Conservation (phyloP, 2,329 filamentous ascomycete species). For the Chaetomium olivaceum region DNA sequence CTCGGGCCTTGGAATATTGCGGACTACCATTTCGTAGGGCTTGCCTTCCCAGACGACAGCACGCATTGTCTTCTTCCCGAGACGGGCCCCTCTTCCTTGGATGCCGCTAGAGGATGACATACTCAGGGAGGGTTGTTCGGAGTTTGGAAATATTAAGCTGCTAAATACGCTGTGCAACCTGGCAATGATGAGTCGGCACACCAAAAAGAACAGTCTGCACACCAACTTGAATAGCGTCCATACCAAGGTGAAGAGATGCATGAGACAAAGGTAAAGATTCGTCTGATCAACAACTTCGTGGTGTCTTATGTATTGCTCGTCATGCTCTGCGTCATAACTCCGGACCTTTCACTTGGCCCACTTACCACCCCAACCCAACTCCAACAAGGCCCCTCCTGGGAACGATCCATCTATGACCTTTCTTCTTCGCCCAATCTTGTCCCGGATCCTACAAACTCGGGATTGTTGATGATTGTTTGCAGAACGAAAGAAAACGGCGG, state of each 20-base stretch:
- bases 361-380: background rate
- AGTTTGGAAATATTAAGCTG: background rate
- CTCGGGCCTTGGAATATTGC: background rate
- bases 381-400: background rate
- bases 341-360: background rate
- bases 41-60: slow-evolving; percentile 13
- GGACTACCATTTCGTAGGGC: background rate
- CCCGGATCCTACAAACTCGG: too few species aligned
- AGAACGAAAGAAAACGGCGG: too few species aligned
- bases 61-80: slow-evolving; percentile 5
- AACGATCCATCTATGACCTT: too few species aligned
- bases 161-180: background rate
- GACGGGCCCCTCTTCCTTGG: background rate
- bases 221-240: background rate
- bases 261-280: background rate
- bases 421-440: too few species aligned
- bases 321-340: background rate
- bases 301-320: background rate
- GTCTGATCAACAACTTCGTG: background rate
- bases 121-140: background rate
- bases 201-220: background rate
- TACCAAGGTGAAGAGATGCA: background rate
- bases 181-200: background rate
- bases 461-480: too few species aligned
- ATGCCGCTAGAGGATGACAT: background rate